Percentiles rank a stretch among this genome's conserved stretches.
Evolutionary conservation across 768 basidiomycete genomes (phyloP).

Genomic region (Megacollybia marginata): DNA sequence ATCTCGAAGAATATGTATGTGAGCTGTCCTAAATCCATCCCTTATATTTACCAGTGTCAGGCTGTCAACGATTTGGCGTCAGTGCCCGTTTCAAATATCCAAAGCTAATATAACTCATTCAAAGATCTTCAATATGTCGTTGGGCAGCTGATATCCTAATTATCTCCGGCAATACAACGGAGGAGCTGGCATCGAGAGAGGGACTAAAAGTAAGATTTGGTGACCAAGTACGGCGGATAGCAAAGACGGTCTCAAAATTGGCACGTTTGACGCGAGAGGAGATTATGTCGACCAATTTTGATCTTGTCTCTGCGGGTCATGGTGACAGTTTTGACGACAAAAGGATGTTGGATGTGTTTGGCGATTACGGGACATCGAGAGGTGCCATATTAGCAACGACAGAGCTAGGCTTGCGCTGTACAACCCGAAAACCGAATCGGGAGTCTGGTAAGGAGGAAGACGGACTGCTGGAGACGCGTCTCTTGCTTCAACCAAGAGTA

Average conservation of each 20-base stretch:
- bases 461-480: slow-evolving; percentile 41
- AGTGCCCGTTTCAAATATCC: no score
- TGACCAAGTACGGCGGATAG: slow-evolving; percentile 58
- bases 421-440: slow-evolving; percentile 35
- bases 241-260: slow-evolving; percentile 53
- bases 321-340: slow-evolving; percentile 40
- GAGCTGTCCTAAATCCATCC: no score
- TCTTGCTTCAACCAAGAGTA: slow-evolving; percentile 67
- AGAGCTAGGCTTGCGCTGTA: slow-evolving; percentile 64
- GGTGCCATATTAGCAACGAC: slow-evolving; percentile 60
- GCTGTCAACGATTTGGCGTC: slow-evolving; percentile 64
- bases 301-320: slow-evolving; percentile 55
- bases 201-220: slow-evolving; percentile 42
- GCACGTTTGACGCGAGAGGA: slow-evolving; percentile 64
- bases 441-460: slow-evolving; percentile 12
- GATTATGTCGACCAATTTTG: slow-evolving; percentile 72
- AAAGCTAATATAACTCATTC: no score
- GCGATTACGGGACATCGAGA: slow-evolving; percentile 42
- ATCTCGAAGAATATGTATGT: slow-evolving; percentile 55
- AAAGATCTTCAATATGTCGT: slow-evolving; percentile 62
- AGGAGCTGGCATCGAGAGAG: slow-evolving; percentile 28
- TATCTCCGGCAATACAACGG: slow-evolving; percentile 46
- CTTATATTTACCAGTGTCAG: no score
- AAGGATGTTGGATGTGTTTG: slow-evolving; percentile 58
- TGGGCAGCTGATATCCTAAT: slow-evolving; percentile 65